These are phyloP conservation scores for Sonneratia alba DNA, from an alignment of 345 rosid species.

Conservation along the genomic window DNA sequence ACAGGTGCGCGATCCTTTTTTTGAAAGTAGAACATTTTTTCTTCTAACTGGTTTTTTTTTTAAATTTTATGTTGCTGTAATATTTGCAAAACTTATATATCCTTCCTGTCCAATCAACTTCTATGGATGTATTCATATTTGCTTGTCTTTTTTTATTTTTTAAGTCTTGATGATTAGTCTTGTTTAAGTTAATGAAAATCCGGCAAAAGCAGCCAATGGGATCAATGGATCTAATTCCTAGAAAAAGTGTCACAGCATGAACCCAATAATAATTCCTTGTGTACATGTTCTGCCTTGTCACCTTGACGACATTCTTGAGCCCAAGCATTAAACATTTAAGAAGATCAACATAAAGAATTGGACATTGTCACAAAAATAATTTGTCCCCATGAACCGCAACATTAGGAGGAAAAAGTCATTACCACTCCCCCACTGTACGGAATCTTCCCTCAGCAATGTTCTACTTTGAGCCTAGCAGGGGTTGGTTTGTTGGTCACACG, in stretches of 20 bases:
- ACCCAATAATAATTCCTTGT: neutral
- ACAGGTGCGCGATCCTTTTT: neutral
- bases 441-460: neutral
- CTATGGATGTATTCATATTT: neutral
- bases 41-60: neutral
- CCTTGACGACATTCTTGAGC: neutral
- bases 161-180: neutral
- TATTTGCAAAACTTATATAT: neutral
- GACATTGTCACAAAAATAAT: neutral
- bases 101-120: neutral
- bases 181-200: neutral
- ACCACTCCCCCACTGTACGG: neutral
- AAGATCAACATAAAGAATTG: neutral
- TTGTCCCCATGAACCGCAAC: constrained; percentile 5
- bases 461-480: neutral
- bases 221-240: neutral
- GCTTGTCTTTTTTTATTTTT: neutral
- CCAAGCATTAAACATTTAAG: neutral
- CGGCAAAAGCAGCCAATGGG: constrained; percentile 6
- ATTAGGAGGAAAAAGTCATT: neutral
- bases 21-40: neutral
- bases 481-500: neutral
- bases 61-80: neutral
- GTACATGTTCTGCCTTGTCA: neutral
- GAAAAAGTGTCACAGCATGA: neutral